Evolutionary conservation across 495 filamentous ascomycete species (phyloP).

Genomic region (Hypoxylon trugodes): DNA sequence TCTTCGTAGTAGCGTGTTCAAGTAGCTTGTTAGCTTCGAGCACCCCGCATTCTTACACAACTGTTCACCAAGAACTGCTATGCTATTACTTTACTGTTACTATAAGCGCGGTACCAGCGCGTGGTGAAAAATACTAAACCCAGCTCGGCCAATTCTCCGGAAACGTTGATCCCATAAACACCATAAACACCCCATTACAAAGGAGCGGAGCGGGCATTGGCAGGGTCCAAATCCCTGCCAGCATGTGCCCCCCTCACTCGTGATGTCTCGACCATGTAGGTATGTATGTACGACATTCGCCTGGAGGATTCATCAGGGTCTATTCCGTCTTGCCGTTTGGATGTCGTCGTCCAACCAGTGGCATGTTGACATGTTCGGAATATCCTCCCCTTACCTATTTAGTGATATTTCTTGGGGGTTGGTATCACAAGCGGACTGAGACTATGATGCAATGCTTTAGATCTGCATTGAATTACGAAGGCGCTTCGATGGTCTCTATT

Average conservation of each 20-base stretch:
- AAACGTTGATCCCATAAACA: slow-evolving; percentile 15
- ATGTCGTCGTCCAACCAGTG: slow-evolving; percentile 5
- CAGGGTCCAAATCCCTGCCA: slow-evolving; percentile 33
- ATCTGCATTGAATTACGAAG: slow-evolving; percentile 1
- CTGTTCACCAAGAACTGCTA: slow-evolving; percentile 7
- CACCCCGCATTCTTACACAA: slow-evolving; percentile 35
- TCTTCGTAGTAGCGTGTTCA: slow-evolving; percentile 12
- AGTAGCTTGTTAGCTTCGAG: slow-evolving; percentile 20
- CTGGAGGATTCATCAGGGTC: slow-evolving; percentile 24
- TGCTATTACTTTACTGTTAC: slow-evolving; percentile 9
- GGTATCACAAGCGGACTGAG: slow-evolving; percentile 7
- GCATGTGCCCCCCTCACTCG: slow-evolving; percentile 18
- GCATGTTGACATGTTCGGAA: background rate
- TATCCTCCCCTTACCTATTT: too few species aligned
- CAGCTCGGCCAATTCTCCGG: slow-evolving; percentile 26
- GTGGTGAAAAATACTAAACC: slow-evolving; percentile 38
- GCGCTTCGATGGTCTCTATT: slow-evolving; percentile 3
- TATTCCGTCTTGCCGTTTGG: slow-evolving; percentile 3
- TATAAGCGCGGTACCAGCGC: slow-evolving; percentile 34
- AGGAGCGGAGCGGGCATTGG: too few species aligned
- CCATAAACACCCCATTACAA: too few species aligned
- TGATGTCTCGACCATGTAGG: slow-evolving; percentile 20
- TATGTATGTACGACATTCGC: slow-evolving; percentile 18
- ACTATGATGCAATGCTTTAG: slow-evolving; percentile 13
- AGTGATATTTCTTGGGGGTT: too few species aligned